A percentile compares a stretch with the other conserved stretches of the same genome.
Conservation (phyloP, 1,284 basidiomycete species). For the Porodaedalea pini region DNA sequence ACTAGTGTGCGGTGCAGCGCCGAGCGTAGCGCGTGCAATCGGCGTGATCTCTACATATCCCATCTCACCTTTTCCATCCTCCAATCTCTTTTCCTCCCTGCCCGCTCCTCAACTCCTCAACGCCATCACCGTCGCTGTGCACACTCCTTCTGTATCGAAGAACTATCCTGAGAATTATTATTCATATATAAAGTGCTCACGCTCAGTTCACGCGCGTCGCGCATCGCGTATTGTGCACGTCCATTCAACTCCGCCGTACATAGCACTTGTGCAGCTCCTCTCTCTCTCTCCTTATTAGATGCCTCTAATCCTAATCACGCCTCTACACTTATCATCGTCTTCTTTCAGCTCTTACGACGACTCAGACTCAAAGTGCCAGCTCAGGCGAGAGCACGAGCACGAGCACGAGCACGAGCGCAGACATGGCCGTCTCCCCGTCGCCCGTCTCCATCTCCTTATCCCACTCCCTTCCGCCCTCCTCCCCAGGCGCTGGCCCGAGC, state of each 20-base stretch:
- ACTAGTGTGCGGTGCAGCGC: no score
- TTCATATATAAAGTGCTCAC: background rate
- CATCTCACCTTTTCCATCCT: no score
- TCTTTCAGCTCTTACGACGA: no score
- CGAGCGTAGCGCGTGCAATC: no score
- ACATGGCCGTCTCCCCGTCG: constrained; percentile 13
- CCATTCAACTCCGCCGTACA: no score
- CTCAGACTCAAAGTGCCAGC: background rate
- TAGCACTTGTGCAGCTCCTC: no score
- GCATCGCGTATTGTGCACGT: no score
- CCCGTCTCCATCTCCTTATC: constrained; percentile 7
- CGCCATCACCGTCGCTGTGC: background rate
- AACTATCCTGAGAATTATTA: no score
- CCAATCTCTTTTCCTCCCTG: no score
- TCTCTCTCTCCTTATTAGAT: background rate
- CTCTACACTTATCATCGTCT: background rate
- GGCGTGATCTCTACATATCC: no score
- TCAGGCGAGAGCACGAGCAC: background rate
- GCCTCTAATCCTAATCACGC: background rate
- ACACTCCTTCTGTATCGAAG: background rate
- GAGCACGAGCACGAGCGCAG: no score
- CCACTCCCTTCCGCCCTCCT: background rate
- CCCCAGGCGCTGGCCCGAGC: constrained; percentile 13
- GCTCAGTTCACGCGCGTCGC: background rate
- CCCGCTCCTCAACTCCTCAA: no score